Conservation (phyloP, 441 rosid species). For the Syzygium syzygioides region DNA sequence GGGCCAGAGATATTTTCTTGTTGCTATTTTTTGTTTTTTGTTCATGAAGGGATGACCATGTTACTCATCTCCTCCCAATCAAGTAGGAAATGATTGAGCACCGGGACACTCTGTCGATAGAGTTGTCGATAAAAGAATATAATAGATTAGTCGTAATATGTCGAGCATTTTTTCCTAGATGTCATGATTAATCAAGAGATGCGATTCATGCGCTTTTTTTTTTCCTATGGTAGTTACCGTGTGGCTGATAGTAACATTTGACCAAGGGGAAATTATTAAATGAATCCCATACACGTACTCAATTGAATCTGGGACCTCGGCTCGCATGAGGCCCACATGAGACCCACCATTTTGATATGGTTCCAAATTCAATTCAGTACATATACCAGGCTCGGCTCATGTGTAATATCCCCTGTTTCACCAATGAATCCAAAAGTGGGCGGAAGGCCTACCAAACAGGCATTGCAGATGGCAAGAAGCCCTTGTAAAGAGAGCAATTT, state of each 20-base stretch:
- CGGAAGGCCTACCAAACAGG: neutral
- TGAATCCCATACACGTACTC: neutral
- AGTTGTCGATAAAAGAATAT: neutral
- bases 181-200: no score
- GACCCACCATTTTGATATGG: neutral
- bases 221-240: neutral
- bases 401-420: neutral
- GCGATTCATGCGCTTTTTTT: neutral
- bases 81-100: neutral
- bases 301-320: neutral
- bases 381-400: neutral
- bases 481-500: neutral
- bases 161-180: neutral
- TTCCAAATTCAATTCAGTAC: neutral
- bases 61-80: neutral
- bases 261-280: neutral
- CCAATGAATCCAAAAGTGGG: neutral
- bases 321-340: neutral
- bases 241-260: neutral
- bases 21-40: neutral
- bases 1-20: neutral
- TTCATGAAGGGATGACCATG: neutral
- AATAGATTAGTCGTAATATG: neutral
- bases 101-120: neutral
- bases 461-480: neutral